Conservation (phyloP, 1,284 basidiomycete species). For the Cystobasidium pallidum region DNA sequence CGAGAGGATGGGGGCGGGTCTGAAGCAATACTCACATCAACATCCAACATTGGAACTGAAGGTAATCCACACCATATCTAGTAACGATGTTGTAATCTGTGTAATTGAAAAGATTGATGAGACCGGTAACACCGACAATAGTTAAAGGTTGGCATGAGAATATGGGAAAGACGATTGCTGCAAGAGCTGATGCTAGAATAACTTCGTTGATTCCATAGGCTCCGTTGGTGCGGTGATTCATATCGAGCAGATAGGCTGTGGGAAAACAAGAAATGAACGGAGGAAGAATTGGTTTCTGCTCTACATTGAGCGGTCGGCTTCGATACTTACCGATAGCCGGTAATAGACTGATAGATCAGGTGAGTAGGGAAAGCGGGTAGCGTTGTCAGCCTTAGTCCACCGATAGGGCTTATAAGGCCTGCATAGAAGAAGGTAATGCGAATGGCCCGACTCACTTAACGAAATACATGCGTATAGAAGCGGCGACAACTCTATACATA, state of each 20-base stretch:
- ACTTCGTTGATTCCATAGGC: slow-evolving; percentile 91
- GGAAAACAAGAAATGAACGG: slow-evolving; percentile 68
- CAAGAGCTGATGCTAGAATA: slow-evolving; percentile 64
- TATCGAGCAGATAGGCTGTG: slow-evolving; percentile 87
- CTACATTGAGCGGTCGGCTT: no score
- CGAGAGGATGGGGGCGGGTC: background rate
- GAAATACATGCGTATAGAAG: slow-evolving; percentile 75
- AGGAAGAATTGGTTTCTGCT: no score
- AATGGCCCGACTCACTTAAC: slow-evolving; percentile 71
- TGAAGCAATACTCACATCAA: slow-evolving; percentile 57
- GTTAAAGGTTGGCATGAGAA: slow-evolving; percentile 89
- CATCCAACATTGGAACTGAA: slow-evolving; percentile 66
- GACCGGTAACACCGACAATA: slow-evolving; percentile 90
- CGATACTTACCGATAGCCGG: slow-evolving; percentile 21
- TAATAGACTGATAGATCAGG: slow-evolving; percentile 55
- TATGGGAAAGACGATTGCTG: slow-evolving; percentile 85
- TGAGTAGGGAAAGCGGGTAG: slow-evolving; percentile 44
- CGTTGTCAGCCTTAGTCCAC: no score
- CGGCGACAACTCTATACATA: slow-evolving; percentile 65
- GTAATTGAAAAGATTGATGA: slow-evolving; percentile 75
- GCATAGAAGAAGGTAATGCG: no score
- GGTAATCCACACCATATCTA: slow-evolving; percentile 66
- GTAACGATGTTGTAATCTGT: slow-evolving; percentile 80
- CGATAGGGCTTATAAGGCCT: no score
- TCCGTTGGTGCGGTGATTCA: slow-evolving; percentile 82